Evolutionary conservation across 768 basidiomycete genomes (phyloP), one percentile per base, ranked within the genome.

Genomic region (Amanita pallidorosea): DNA sequence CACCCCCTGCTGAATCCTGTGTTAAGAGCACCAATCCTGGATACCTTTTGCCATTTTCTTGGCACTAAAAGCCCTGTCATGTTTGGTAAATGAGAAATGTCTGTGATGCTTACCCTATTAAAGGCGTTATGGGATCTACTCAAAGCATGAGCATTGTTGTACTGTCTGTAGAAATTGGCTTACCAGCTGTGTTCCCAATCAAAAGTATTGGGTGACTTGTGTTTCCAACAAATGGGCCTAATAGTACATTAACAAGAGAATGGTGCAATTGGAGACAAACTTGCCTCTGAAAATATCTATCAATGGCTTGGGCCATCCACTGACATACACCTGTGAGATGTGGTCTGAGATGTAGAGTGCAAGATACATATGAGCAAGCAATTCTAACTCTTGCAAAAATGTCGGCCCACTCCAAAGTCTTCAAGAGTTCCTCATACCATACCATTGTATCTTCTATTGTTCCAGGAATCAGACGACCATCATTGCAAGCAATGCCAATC

Each of bases 191-290:
- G 33, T 61, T 62, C 1, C 61, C 60, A 33, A 63, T 57, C 7
- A 67, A 42, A 18, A 68, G 55, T 23, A 68, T 50, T 2, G 66
- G 66, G 42, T 59, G 59, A 45, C 66, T 66, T 1, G 65, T 66
- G 36, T 65, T 64, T 1, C 54, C 64, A 13, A 53, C 52, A 33
- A 66, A 55, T 0, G 65, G 65, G 15, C 64, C 63, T 65, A 22
- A 11, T 40, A 0, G 37, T n/a, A 18, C 7, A 4, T 25, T 15
- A 52, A 31, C 44, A 27, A n/a, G 5, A 45, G 12, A 68, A 40
- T 22, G n/a, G 12, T 2, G 22, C 3, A 2, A 18, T 45, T 11
- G 18, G 4, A 29, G 6, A 29, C n/a, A 31, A 20, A 45, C 33
- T 9, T 18, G 25, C 45, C 45, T 45, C 29, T 20, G n/a, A 45